These are phyloP conservation scores for Eragrostis nindensis DNA, from an alignment of 176 grass and related monocot genomes.

Conservation along the genomic window DNA sequence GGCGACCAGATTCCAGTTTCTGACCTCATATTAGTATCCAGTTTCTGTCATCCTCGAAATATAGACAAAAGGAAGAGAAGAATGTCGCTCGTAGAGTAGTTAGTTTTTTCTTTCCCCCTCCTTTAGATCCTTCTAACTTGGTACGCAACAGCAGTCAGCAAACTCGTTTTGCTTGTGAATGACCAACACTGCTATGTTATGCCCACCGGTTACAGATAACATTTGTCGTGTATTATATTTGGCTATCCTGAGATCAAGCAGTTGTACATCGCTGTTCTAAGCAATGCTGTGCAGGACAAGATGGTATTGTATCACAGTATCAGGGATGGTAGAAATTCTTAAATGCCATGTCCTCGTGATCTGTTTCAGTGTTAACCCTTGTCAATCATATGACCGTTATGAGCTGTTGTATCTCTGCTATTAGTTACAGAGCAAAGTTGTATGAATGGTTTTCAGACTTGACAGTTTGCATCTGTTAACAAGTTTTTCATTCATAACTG, in stretches of 20 bases:
- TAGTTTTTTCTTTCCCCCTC: not conserved
- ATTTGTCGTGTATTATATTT: slow-evolving; percentile 8
- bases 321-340: not conserved
- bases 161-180: slow-evolving; percentile 36
- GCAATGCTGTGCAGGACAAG: no score
- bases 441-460: not conserved
- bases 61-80: no score
- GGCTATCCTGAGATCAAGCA: no score
- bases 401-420: not conserved
- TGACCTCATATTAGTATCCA: not conserved
- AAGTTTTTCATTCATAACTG: not conserved
- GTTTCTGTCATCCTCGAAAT: slow-evolving; percentile 14
- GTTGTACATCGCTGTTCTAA: no score
- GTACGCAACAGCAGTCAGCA: not conserved
- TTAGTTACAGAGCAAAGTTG: not conserved
- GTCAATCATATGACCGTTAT: not conserved
- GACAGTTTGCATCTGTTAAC: not conserved
- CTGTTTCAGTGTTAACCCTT: not conserved
- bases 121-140: slow-evolving; percentile 14
- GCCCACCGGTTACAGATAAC: slow-evolving; percentile 30
- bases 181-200: not conserved
- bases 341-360: not conserved
- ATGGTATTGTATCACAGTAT: not conserved
- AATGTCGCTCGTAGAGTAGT: no score
- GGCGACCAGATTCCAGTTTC: slow-evolving; percentile 20